Conservation (phyloP, 2,329 filamentous ascomycete species). For the Verticillium nubilum region DNA sequence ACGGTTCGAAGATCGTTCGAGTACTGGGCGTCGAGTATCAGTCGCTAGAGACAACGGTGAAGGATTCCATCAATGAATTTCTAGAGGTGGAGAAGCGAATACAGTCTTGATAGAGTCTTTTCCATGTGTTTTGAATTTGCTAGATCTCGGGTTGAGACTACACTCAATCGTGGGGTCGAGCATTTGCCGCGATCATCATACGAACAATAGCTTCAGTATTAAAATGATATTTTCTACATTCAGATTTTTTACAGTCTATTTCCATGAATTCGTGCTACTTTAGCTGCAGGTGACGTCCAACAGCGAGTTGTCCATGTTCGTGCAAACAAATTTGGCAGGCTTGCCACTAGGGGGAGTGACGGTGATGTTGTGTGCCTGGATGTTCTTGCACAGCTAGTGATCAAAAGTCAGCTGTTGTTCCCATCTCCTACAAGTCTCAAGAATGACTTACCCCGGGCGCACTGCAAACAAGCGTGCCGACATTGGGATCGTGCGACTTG, state of each 20-base stretch:
- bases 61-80: no score
- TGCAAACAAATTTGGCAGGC: constrained; percentile 8
- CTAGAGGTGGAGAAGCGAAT: no score
- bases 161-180: no score
- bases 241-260: neutral
- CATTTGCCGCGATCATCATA: no score
- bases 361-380: constrained; percentile 8
- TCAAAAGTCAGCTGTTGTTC: neutral
- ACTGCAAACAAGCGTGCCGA: constrained; percentile 11
- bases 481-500: constrained; percentile 10
- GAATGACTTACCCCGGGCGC: constrained; percentile 3
- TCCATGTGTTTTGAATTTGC: no score
- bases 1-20: no score
- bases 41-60: no score
- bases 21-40: no score
- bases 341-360: constrained; percentile 10
- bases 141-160: no score
- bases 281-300: constrained; percentile 3
- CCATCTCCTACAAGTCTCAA: neutral
- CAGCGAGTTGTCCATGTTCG: constrained; percentile 8
- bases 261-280: neutral
- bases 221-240: no score
- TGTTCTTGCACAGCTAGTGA: constrained; percentile 8
- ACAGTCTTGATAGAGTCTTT: no score
- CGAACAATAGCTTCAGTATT: no score